Base-by-base conservation (phyloP, 2,329 filamentous ascomycete species). In the Orbilia oligospora region DNA sequence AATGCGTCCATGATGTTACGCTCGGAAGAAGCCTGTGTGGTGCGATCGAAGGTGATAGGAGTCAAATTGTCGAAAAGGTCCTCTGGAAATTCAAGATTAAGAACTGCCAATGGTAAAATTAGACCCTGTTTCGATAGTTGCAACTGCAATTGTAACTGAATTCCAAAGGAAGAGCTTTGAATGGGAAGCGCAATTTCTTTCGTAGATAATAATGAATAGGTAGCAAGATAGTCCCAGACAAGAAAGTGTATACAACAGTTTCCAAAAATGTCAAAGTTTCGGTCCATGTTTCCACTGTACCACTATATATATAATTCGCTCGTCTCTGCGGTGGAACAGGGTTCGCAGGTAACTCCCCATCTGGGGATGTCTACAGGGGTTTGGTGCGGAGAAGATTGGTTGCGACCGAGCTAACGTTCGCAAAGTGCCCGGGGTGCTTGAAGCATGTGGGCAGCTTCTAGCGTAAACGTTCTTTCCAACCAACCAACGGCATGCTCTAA, bases 241-340 rank as follows among this genome's bases (percentile, higher is more conserved):
- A 61, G 66, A 27, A 71, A 71, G 56, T 64, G 55, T 44, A 71
- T 65, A 56, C 53, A 49, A 44, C 46, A 46, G 64, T 22, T 69
- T 76, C 56, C 55, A 41, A 56, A 65, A 70, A 65, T 56, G 56
- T 56, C 33, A 76, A 24, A 61, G 30, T 44, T 41, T 48, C 20
- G 41, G 61, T 61, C 46, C 58, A 66, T 51, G 46, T 36, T 55
- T 55, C 53, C 53, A 27, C 55, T 49, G 68, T 78, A 67, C 75
- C 63, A 49, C 55, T 56, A 64, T 78, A 76, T 76, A 77, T 78
- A 71, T 63, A 72, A 69, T 72, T 78, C 68, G 55, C 68, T 78
- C 75, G 75, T 56, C 46, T 64, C 33, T 69, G 75, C 44, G 51
- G 46, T 66, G 53, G 56, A 70, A 55, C 66, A 71, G 24, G 75